Percentiles rank a stretch among this genome's conserved stretches.
phyloP scores from a whole-genome alignment of 1,284 basidiomycete species.

The Marasmius tenuissimus region DNA sequence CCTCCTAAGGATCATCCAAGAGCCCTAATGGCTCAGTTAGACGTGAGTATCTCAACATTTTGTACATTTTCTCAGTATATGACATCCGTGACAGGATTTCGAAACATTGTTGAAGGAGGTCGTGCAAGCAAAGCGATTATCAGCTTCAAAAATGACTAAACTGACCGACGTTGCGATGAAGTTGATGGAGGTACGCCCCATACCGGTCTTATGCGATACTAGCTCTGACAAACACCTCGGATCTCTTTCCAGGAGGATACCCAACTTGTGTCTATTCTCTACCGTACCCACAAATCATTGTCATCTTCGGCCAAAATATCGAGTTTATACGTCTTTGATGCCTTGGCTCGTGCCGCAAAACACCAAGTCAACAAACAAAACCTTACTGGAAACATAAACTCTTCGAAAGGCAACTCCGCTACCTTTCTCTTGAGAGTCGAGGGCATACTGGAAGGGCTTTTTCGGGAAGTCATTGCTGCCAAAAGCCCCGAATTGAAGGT shows the following conservation, averaged over 20 bases:
- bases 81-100: constrained; percentile 56
- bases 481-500: constrained; percentile 78
- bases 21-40: constrained; percentile 29
- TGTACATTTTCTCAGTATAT: background rate
- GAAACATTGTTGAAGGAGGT: constrained; percentile 77
- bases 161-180: constrained; percentile 74
- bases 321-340: constrained; percentile 89
- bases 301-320: constrained; percentile 68
- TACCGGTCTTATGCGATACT: background rate
- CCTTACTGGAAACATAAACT: constrained; percentile 52
- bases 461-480: constrained; percentile 73
- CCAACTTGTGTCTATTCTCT: constrained; percentile 81
- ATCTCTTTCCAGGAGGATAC: constrained; percentile 65
- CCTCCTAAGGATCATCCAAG: background rate
- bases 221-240: background rate
- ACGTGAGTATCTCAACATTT: constrained; percentile 23
- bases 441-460: constrained; percentile 80
- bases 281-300: constrained; percentile 81
- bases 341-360: constrained; percentile 81
- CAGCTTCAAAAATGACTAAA: constrained; percentile 78
- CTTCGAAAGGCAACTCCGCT: constrained; percentile 68
- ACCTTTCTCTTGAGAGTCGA: constrained; percentile 86
- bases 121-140: constrained; percentile 78
- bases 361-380: constrained; percentile 65
- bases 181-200: constrained; percentile 65